phyloP scores from a whole-genome alignment of 2,329 filamentous ascomycete genomes.

The Cladobotryum mycophilum region DNA sequence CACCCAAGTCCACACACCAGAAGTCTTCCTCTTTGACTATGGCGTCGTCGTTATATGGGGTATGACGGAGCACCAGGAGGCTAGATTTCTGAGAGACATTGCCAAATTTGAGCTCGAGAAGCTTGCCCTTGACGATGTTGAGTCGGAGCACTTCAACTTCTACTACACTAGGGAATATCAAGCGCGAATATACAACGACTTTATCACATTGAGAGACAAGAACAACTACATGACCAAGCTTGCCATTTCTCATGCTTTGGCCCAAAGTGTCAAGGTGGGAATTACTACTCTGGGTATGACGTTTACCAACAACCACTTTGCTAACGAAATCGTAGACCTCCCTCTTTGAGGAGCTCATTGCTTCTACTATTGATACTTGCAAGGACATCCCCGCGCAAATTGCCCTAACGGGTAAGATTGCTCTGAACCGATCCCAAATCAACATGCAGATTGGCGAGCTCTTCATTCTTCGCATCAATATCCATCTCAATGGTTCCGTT shows the following conservation, averaged over 20 bases:
- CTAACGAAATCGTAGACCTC: conserved; percentile 57
- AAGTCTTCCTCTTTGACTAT: conserved; percentile 95
- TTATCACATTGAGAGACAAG: conserved; percentile 90
- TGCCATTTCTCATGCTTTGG: conserved; percentile 89
- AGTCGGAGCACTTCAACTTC: conserved; percentile 98
- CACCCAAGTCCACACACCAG: conserved; percentile 81
- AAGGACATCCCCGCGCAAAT: conserved; percentile 92
- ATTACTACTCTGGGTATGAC: conserved; percentile 1
- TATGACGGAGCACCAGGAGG: conserved; percentile 86
- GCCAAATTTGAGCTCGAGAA: conserved; percentile 92
- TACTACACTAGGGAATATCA: conserved; percentile 99
- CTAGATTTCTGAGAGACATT: conserved; percentile 86
- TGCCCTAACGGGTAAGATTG: conserved; percentile 85
- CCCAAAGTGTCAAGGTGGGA: conserved; percentile 83
- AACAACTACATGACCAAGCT: conserved; percentile 97
- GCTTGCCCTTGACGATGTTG: conserved; percentile 78
- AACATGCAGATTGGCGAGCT: conserved; percentile 99
- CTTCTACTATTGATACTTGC: conserved; percentile 86
- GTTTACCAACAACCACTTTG: background rate
- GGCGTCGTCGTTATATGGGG: conserved; percentile 98
- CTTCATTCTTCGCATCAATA: conserved; percentile 95
- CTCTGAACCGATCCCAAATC: conserved; percentile 80
- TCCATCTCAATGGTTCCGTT: conserved; percentile 93
- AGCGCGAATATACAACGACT: conserved; percentile 98
- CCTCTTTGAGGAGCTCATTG: conserved; percentile 90